Base-by-base conservation (phyloP, 208 protist species). In the Leishmania tropica region DNA sequence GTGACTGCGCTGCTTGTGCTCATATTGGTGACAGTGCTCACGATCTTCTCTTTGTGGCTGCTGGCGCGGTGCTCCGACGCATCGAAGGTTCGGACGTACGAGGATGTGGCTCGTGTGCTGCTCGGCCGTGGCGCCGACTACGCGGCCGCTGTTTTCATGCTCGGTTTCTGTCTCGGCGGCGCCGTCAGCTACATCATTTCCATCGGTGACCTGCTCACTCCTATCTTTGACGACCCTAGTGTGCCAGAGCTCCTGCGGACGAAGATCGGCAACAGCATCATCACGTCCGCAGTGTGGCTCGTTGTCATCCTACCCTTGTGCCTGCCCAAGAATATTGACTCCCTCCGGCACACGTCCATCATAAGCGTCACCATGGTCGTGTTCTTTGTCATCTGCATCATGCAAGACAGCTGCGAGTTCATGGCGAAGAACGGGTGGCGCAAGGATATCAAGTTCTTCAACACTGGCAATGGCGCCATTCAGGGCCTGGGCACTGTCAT, bases 161-260 rank as follows among this genome's bases (percentile, higher is more conserved):
- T 87, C 24, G 75, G 67, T 56, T 91, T 85, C 79, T 89, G 83
- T 75, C 35, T 94, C n/a, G 90, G 93, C 80, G 85, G 82, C 6
- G 84, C 79, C 65, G 88, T 96, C n/a, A 88, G 87, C 65, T 96
- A 93, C 74, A 83, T 96, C n/a, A 88, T 94, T 48, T 85, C 87
- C 31, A 85, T 94, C 24, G 88, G 89, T 10, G 80, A 95, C 80
- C 64, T 95, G 51, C 62, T 96, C 19, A 85, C 40, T 19, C 81
- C 90, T 28, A 88, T 94, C 42, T 79, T 93, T 31, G 82, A 89
- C n/a, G 42, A 90, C 65, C 64, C 65, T 1, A 75, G 76, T 64
- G 83, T 90, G 58, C 85, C 87, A 42, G 21, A 51, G 3, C 91
- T 78, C 64, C 85, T 93, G n/a, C 73, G 60, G 13, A 77, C 40